These are phyloP conservation scores for Aspergillus tanneri DNA, from an alignment of 2,329 filamentous ascomycete species.

Conservation along the genomic window DNA sequence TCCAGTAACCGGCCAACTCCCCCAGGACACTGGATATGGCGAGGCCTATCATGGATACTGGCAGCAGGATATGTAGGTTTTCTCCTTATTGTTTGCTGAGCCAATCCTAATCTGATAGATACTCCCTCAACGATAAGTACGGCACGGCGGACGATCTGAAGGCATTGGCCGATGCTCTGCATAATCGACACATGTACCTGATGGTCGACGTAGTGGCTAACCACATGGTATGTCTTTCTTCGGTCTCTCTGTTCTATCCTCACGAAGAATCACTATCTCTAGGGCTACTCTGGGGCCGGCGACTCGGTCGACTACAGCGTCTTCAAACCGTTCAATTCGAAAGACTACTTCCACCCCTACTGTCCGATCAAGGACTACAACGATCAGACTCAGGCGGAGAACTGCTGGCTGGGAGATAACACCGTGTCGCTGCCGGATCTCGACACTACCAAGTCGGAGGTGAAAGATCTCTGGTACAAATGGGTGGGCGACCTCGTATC, in stretches of 20 bases:
- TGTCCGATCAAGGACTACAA: constrained; percentile 56
- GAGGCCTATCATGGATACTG: constrained; percentile 53
- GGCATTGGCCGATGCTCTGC: constrained; percentile 55
- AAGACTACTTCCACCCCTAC: constrained; percentile 60
- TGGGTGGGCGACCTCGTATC: constrained; percentile 61
- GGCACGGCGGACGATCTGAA: constrained; percentile 61
- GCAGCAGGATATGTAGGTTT: constrained; percentile 47
- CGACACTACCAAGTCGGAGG: constrained; percentile 52
- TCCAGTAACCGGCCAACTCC: constrained; percentile 43
- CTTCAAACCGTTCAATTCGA: constrained; percentile 56
- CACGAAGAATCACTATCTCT: constrained; percentile 8
- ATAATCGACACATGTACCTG: constrained; percentile 58
- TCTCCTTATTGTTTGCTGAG: background rate
- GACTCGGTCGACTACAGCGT: constrained; percentile 53
- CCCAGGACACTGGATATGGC: constrained; percentile 37
- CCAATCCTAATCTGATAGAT: constrained; percentile 24
- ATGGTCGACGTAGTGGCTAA: constrained; percentile 63
- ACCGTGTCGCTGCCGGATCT: constrained; percentile 62
- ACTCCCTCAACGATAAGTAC: constrained; percentile 57
- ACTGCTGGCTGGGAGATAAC: constrained; percentile 58
- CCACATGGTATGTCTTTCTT: constrained; percentile 45
- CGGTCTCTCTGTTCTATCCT: background rate
- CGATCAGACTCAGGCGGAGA: constrained; percentile 46
- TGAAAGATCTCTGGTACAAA: constrained; percentile 53
- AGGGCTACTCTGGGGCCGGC: constrained; percentile 49